A percentile compares a stretch with the other conserved stretches of the same genome.
Conservation (phyloP, 768 basidiomycete species). For the Termitomyces titanicus region DNA sequence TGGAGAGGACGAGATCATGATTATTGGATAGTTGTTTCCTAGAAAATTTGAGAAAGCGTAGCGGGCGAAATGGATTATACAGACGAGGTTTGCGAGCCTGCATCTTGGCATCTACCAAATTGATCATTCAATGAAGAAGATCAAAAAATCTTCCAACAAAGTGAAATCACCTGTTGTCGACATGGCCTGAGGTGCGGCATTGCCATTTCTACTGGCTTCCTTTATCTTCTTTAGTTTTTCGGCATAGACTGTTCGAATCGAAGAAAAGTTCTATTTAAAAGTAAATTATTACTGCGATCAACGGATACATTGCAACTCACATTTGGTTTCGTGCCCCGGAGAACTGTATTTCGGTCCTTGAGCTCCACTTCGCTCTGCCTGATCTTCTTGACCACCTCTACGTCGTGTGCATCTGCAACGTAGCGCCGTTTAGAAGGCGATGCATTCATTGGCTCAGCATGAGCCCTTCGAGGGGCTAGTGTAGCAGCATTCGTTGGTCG, state of each 20-base stretch:
- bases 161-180: constrained; percentile 35
- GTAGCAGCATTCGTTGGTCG: constrained; percentile 21
- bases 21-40: constrained; percentile 88
- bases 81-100: constrained; percentile 68
- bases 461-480: constrained; percentile 24
- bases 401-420: constrained; percentile 71
- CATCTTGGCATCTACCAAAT: constrained; percentile 47
- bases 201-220: constrained; percentile 56
- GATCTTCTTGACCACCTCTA: constrained; percentile 86
- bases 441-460: constrained; percentile 28
- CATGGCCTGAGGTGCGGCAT: constrained; percentile 30
- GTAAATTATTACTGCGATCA: not conserved
- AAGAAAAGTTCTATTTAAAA: constrained; percentile 73
- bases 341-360: constrained; percentile 75
- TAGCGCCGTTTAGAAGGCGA: constrained; percentile 73
- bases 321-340: constrained; percentile 81
- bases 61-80: constrained; percentile 21
- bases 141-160: not conserved
- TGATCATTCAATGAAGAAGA: not conserved
- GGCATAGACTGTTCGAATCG: constrained; percentile 57
- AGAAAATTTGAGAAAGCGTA: not conserved
- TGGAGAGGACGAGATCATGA: constrained; percentile 94
- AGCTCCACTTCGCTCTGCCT: constrained; percentile 74
- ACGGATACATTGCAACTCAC: constrained; percentile 38
- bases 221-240: constrained; percentile 80